Conservation (phyloP, 768 basidiomycete species). For the Podaxis sp. region DNA sequence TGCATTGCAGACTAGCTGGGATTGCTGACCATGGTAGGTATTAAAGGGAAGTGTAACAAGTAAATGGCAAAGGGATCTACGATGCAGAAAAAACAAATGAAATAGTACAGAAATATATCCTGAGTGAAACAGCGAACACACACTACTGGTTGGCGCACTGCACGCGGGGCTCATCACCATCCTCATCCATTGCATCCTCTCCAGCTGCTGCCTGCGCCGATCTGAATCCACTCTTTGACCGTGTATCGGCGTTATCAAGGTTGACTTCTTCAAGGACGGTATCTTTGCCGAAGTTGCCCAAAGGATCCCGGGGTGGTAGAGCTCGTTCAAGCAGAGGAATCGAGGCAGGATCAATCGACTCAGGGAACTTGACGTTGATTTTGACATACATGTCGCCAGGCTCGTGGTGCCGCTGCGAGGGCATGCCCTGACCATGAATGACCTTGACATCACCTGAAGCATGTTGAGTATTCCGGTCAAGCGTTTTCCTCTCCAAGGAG, state of each 20-base stretch:
- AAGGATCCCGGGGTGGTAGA: constrained; percentile 69
- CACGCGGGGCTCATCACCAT: constrained; percentile 86
- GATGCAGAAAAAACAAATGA: constrained; percentile 18
- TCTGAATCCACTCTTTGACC: constrained; percentile 42
- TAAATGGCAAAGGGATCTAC: constrained; percentile 25
- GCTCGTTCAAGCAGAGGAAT: constrained; percentile 79
- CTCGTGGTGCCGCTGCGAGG: constrained; percentile 96
- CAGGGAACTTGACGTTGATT: constrained; percentile 87
- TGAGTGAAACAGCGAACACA: constrained; percentile 3
- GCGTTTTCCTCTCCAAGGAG: neutral
- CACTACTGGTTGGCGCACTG: constrained; percentile 88
- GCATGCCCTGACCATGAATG: constrained; percentile 96
- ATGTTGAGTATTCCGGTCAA: constrained; percentile 1
- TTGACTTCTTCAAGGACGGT: constrained; percentile 79
- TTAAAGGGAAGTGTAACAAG: constrained; percentile 35
- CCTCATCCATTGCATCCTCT: constrained; percentile 92
- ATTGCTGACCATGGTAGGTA: constrained; percentile 31
- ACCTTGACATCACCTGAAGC: constrained; percentile 79
- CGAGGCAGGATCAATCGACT: constrained; percentile 59
- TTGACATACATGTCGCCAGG: constrained; percentile 90
- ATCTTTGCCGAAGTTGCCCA: constrained; percentile 66
- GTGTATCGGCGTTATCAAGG: constrained; percentile 73
- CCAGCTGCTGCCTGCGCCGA: constrained; percentile 17
- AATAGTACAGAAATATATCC: constrained; percentile 14
- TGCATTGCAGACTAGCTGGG: constrained; percentile 40